These are phyloP conservation scores for Leccinum truebloodii DNA, from an alignment of 768 basidiomycete genomes.

Conservation along the genomic window DNA sequence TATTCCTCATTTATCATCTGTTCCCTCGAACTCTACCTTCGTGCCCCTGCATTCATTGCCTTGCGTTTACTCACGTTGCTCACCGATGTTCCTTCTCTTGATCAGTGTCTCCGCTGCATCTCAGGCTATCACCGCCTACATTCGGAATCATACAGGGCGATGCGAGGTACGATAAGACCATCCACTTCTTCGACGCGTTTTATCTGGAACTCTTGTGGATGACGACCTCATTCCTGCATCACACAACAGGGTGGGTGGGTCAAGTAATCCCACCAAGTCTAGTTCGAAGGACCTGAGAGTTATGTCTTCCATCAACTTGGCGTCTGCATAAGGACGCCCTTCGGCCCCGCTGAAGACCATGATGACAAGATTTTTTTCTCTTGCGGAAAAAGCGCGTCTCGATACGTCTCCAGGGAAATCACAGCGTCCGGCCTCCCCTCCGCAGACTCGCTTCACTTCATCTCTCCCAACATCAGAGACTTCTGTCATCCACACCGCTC, in stretches of 20 bases:
- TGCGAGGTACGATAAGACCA: slow-evolving; percentile 72
- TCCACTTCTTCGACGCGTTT: slow-evolving; percentile 67
- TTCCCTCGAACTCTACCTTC: slow-evolving; percentile 9
- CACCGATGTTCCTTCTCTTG: slow-evolving; percentile 3
- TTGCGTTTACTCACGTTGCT: slow-evolving; percentile 15
- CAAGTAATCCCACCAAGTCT: too few species aligned
- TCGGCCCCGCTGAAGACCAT: too few species aligned
- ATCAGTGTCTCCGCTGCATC: slow-evolving; percentile 72
- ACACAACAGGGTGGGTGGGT: slow-evolving; percentile 57
- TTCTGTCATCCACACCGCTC: too few species aligned
- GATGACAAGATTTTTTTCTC: too few species aligned
- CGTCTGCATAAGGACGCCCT: too few species aligned
- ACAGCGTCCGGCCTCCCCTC: too few species aligned
- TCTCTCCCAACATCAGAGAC: too few species aligned
- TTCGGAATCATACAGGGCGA: slow-evolving; percentile 69
- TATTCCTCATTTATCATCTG: slow-evolving; percentile 9
- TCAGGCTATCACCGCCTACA: slow-evolving; percentile 80
- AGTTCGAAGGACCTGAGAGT: too few species aligned
- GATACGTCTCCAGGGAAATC: too few species aligned
- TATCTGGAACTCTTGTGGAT: slow-evolving; percentile 71
- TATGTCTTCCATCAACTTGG: too few species aligned
- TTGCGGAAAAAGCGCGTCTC: too few species aligned
- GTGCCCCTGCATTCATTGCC: slow-evolving; percentile 6
- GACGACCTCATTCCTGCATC: slow-evolving; percentile 74
- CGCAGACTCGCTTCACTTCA: too few species aligned